A percentile compares a stretch with the other conserved stretches of the same genome.
These are phyloP conservation scores for Acanthamoeba sp. DNA, from an alignment of 208 protist species.

Conservation along the genomic window DNA sequence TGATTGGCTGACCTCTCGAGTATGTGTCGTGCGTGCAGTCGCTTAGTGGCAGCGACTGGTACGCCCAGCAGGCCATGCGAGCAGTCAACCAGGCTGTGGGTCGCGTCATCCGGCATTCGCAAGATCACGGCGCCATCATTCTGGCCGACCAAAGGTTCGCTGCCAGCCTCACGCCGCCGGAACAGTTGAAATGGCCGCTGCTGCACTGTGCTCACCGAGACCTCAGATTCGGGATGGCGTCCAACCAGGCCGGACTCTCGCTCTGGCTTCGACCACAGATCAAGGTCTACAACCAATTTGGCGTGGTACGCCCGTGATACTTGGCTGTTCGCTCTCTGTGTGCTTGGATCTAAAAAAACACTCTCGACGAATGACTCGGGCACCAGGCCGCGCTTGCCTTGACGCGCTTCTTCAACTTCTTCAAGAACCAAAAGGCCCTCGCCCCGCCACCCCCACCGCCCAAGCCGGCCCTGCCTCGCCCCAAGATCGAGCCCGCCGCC, in stretches of 20 bases:
- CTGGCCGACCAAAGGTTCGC: slow-evolving; percentile 90
- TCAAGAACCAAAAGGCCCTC: slow-evolving; percentile 11
- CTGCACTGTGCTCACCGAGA: no score
- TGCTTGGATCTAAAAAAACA: no score
- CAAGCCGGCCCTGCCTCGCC: neutral
- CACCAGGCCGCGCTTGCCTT: slow-evolving; percentile 26
- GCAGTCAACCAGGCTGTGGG: slow-evolving; percentile 98
- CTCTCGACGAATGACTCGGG: no score
- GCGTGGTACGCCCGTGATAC: slow-evolving; percentile 1
- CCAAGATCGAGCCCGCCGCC: neutral
- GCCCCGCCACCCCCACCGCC: slow-evolving; percentile 5
- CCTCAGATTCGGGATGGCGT: neutral
- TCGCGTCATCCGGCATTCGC: slow-evolving; percentile 96
- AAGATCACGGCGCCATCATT: slow-evolving; percentile 97
- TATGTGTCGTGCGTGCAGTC: neutral
- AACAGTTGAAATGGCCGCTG: no score
- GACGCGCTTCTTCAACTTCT: slow-evolving; percentile 65
- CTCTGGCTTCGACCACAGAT: slow-evolving; percentile 48
- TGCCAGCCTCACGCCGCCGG: no score
- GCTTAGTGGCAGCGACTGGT: slow-evolving; percentile 96
- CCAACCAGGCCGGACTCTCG: slow-evolving; percentile 17
- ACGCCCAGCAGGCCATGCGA: slow-evolving; percentile 93
- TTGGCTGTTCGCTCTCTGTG: no score
- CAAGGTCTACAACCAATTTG: slow-evolving; percentile 38
- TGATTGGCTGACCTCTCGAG: neutral